Conservation (phyloP, 225 moss, liverwort and hornwort species). For the Thuidium tamariscinum region DNA sequence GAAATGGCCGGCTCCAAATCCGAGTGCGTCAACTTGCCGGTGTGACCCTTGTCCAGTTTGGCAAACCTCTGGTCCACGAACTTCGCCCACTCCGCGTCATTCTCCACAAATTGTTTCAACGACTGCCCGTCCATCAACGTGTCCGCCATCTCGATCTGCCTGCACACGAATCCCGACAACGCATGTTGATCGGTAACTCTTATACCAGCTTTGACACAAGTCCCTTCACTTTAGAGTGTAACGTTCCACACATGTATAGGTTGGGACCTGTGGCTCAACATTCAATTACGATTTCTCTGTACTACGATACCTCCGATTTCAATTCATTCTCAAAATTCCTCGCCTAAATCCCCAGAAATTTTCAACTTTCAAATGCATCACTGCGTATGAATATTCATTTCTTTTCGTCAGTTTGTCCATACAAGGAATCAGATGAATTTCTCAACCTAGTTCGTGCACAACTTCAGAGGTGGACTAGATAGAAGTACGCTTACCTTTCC, state of each 20-base stretch:
- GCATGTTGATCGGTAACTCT: not conserved
- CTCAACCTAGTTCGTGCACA: not conserved
- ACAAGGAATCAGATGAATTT: not conserved
- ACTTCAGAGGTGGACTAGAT: not conserved
- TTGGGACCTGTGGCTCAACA: too few species aligned
- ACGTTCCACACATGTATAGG: not conserved
- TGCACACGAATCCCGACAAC: not conserved
- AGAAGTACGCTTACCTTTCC: not conserved
- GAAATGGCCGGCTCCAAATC: conserved; percentile 54
- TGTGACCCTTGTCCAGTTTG: conserved; percentile 40
- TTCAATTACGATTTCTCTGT: not conserved
- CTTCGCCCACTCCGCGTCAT: conserved; percentile 33
- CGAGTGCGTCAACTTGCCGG: conserved; percentile 33
- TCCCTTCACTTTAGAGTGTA: not conserved
- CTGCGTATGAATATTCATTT: not conserved
- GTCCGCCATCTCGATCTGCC: conserved; percentile 9
- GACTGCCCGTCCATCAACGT: conserved; percentile 32
- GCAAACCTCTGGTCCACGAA: conserved; percentile 56
- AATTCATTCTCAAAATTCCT: not conserved
- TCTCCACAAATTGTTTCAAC: conserved; percentile 54
- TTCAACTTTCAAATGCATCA: not conserved
- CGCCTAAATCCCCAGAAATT: not conserved
- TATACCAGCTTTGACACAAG: not conserved
- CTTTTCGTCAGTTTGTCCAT: not conserved
- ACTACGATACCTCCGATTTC: not conserved